Evolutionary conservation across 306 rosid genomes (phyloP).

Genomic region (Prunus fruticosa): DNA sequence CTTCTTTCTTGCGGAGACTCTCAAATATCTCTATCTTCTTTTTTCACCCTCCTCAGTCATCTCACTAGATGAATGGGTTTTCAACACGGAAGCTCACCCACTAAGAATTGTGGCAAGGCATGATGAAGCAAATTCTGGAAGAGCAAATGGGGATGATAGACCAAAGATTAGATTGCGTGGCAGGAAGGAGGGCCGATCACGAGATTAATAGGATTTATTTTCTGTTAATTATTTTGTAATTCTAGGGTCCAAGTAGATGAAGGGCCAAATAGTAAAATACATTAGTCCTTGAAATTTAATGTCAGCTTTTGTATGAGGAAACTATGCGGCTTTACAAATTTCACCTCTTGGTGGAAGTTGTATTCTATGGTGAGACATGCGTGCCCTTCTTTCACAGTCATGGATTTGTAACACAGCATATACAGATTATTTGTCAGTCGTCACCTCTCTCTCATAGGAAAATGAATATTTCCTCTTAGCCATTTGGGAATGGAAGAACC

Average conservation of each 20-base stretch:
- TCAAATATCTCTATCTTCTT: slow-evolving; percentile 92
- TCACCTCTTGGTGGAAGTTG: slow-evolving; percentile 3
- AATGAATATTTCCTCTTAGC: slow-evolving; percentile 27
- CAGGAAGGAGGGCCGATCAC: slow-evolving; percentile 82
- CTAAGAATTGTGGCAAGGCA: slow-evolving; percentile 57
- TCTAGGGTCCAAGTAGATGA: slow-evolving; percentile 22
- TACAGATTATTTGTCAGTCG: slow-evolving; percentile 3
- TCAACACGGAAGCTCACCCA: slow-evolving; percentile 98
- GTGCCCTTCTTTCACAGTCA: background rate
- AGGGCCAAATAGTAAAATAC: slow-evolving; percentile 24
- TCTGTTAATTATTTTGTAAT: slow-evolving; percentile 16
- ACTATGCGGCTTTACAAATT: slow-evolving; percentile 12
- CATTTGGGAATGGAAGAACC: slow-evolving; percentile 23
- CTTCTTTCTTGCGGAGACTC: slow-evolving; percentile 97
- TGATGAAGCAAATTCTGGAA: slow-evolving; percentile 31
- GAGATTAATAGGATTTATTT: slow-evolving; percentile 23
- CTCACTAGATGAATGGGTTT: slow-evolving; percentile 92
- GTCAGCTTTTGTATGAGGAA: slow-evolving; percentile 7
- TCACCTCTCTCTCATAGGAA: background rate
- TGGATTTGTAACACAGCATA: slow-evolving; percentile 41
- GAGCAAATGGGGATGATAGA: slow-evolving; percentile 35
- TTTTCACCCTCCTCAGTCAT: slow-evolving; percentile 89
- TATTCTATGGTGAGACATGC: background rate
- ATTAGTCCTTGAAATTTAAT: slow-evolving; percentile 23
- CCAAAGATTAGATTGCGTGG: slow-evolving; percentile 47